These are phyloP conservation scores for Torulaspora pretoriensis DNA, from an alignment of 1,139 yeast species.

Conservation along the genomic window DNA sequence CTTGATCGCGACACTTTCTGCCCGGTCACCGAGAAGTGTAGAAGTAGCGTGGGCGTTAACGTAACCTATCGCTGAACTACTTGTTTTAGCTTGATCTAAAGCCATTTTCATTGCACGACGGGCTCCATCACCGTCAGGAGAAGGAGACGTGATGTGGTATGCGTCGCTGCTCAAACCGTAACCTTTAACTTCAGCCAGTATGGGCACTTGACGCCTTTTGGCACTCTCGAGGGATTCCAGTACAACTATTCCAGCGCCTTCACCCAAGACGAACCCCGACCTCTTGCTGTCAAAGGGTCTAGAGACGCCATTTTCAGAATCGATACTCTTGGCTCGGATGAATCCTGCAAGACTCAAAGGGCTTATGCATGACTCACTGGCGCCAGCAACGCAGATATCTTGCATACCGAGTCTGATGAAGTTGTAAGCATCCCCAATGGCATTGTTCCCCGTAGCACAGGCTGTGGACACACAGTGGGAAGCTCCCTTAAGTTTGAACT, in stretches of 20 bases:
- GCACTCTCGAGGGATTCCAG: constrained; percentile 82
- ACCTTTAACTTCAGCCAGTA: constrained; percentile 79
- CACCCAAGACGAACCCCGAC: constrained; percentile 88
- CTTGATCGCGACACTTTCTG: constrained; percentile 75
- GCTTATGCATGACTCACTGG: constrained; percentile 82
- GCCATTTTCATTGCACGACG: constrained; percentile 78
- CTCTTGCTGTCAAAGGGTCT: constrained; percentile 82
- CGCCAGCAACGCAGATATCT: constrained; percentile 87
- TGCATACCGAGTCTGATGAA: constrained; percentile 78
- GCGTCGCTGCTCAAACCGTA: constrained; percentile 94
- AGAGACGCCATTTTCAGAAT: constrained; percentile 58
- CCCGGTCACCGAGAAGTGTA: constrained; percentile 81
- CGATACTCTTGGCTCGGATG: constrained; percentile 80
- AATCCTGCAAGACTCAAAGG: constrained; percentile 90
- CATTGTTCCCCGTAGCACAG: constrained; percentile 93
- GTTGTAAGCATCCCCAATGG: constrained; percentile 88
- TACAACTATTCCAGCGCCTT: constrained; percentile 81
- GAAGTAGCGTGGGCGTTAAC: constrained; percentile 98
- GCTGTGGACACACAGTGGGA: constrained; percentile 89
- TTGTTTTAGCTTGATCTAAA: constrained; percentile 45
- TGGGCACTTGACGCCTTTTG: constrained; percentile 52
- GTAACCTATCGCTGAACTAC: constrained; percentile 55
- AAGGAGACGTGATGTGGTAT: constrained; percentile 88
- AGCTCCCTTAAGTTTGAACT: constrained; percentile 74
- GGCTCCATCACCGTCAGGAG: constrained; percentile 80